Evolutionary conservation across 495 filamentous ascomycete species (phyloP), one percentile per base, ranked within the genome.

Genomic region (Penicillium antarcticum): DNA sequence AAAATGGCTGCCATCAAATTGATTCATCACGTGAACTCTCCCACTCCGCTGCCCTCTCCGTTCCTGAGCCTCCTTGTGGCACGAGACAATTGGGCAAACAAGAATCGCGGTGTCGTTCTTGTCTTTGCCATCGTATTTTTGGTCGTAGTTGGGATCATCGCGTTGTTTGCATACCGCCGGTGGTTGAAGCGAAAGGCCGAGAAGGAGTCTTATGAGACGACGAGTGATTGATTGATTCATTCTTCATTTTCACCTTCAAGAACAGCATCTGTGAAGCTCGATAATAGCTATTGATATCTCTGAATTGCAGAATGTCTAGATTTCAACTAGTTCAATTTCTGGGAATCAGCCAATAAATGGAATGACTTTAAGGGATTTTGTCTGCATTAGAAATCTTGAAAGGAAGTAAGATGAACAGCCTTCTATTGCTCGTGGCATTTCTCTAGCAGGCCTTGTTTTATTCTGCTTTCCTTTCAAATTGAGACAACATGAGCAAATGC

Each of bases 51-150:
- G 26, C 39, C 53, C 40, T 58, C 32, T 40, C 32, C 1, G 26
- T 77, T 37, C 26, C 26, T 29, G 26, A 29, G 1, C 26, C 1
- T 29, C 26, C 26, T 29, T 0, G 8, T 9, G 6, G 26, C 26
- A 7, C 26, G 26, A 29, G 26, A 29, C 9, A 79, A 79, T 62
- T 82, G 74, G 73, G 79, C 78, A 6, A 52, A 58, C 29, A 45
- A 54, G n/a, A 73, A 82, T 39, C 75, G 71, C 42, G 79, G 79
- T 45, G 72, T 78, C 14, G 60, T 82, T 7, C 61, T 82, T 23
- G 79, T 82, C 6, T 82, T 82, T 56, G 69, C 65, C 53, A 81
- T 82, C 45, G 66, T 81, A 16, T 77, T 78, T 35, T 51, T 77
- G 35, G 69, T 82, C 17, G 72, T 36, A 1, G 17, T 75, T 18